phyloP scores from a whole-genome alignment of 2,329 filamentous ascomycete genomes.

The Fusarium sp. region DNA sequence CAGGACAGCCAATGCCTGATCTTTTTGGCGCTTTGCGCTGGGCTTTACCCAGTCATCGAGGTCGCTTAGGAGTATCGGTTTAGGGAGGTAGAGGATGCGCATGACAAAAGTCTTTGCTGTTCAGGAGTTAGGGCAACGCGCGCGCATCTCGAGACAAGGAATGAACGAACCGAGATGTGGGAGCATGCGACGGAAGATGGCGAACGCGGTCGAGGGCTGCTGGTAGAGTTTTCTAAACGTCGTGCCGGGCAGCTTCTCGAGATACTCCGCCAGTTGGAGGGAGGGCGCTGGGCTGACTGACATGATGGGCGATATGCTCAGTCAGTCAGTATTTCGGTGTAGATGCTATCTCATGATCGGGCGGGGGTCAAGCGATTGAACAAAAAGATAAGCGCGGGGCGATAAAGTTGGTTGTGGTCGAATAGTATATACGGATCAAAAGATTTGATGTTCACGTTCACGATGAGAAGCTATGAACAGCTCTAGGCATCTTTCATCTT shows the following conservation, averaged over 20 bases:
- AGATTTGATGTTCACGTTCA: conserved; percentile 2
- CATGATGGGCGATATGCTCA: conserved; percentile 55
- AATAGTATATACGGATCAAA: neutral
- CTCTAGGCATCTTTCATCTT: conserved; percentile 29
- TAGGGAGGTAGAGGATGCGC: conserved; percentile 90
- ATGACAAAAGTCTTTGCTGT: conserved; percentile 94
- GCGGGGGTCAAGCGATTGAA: neutral
- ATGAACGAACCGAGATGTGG: conserved; percentile 79
- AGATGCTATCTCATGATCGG: conserved; percentile 45
- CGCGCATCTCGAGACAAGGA: neutral
- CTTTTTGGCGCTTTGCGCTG: conserved; percentile 72
- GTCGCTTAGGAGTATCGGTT: conserved; percentile 80
- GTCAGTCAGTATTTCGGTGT: conserved; percentile 33
- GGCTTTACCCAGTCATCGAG: conserved; percentile 89
- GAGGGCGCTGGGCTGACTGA: conserved; percentile 61
- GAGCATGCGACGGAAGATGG: conserved; percentile 97
- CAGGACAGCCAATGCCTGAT: conserved; percentile 84
- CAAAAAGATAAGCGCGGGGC: rapidly evolving
- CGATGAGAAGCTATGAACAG: conserved; percentile 29
- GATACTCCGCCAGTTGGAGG: conserved; percentile 82
- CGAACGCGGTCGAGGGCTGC: conserved; percentile 93
- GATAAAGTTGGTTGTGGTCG: neutral
- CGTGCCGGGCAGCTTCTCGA: conserved; percentile 89
- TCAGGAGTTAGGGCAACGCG: conserved; percentile 7
- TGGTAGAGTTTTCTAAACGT: conserved; percentile 94